phyloP scores from a whole-genome alignment of 2,329 filamentous ascomycete species.

The Akanthomyces muscarius region DNA sequence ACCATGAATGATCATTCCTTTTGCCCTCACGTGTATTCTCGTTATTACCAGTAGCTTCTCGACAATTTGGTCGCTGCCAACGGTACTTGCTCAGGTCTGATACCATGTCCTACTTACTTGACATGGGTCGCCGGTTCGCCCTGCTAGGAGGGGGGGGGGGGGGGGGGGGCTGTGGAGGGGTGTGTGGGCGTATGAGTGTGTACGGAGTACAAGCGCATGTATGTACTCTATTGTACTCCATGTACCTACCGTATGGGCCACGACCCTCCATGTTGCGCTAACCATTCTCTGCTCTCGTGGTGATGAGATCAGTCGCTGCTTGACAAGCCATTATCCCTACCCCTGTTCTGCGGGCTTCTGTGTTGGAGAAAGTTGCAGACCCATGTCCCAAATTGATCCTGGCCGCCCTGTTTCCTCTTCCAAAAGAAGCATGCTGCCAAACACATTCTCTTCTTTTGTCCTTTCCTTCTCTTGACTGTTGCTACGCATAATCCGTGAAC shows the following conservation, averaged over 20 bases:
- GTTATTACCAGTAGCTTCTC: constrained; percentile 1
- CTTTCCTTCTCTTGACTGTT: constrained; percentile 7
- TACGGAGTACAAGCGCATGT: neutral
- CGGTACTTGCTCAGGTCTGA: constrained; percentile 7
- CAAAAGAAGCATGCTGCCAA: constrained; percentile 17
- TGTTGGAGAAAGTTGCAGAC: constrained; percentile 17
- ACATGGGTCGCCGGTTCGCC: constrained; percentile 12
- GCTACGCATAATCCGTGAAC: neutral
- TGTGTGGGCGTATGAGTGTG: constrained; percentile 5
- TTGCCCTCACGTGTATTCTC: neutral
- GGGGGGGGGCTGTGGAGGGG: neutral
- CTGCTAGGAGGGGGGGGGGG: no score
- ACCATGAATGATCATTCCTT: neutral
- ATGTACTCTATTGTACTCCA: constrained; percentile 13
- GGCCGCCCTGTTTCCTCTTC: constrained; percentile 10
- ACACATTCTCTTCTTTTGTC: constrained; percentile 6
- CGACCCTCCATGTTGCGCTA: constrained; percentile 6
- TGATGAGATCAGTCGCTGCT: constrained; percentile 17
- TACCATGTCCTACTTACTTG: constrained; percentile 7
- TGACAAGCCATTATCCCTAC: constrained; percentile 11
- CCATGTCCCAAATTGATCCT: constrained; percentile 16
- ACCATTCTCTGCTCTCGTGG: constrained; percentile 7
- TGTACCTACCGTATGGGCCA: neutral
- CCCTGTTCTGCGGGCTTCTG: constrained; percentile 2
- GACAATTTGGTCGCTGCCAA: neutral